Conservation (phyloP, 75 land plant species). For the Adiantum capillusveneris region DNA sequence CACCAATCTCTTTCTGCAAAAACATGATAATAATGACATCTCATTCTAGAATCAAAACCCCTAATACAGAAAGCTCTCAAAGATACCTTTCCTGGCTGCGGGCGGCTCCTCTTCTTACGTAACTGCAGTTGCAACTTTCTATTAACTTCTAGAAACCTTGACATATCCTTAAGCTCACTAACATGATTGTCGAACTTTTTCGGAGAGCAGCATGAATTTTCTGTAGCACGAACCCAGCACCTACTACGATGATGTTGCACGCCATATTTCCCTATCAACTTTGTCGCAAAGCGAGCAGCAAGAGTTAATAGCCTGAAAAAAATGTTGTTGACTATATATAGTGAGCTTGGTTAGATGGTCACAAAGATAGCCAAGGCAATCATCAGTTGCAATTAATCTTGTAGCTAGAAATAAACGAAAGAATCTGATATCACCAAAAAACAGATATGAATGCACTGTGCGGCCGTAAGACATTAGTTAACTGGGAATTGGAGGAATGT, state of each 20-base stretch:
- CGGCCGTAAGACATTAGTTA: too few relatives aligned
- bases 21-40: slow-evolving; percentile 2
- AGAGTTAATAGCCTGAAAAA: slow-evolving; percentile 79
- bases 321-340: too few relatives aligned
- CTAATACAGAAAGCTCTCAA: background rate
- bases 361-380: too few relatives aligned
- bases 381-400: too few relatives aligned
- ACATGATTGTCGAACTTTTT: background rate
- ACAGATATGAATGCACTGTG: too few relatives aligned
- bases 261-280: slow-evolving; percentile 63
- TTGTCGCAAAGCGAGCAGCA: slow-evolving; percentile 70
- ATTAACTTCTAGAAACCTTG: slow-evolving; percentile 64
- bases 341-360: too few relatives aligned
- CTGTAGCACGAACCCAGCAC: too few relatives aligned
- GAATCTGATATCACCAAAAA: too few relatives aligned
- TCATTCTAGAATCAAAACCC: background rate
- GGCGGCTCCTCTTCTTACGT: slow-evolving; percentile 39
- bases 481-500: too few relatives aligned
- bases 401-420: too few relatives aligned
- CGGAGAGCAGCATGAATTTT: background rate
- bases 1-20: slow-evolving; percentile 10
- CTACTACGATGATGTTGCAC: slow-evolving; percentile 10
- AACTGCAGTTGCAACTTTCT: slow-evolving; percentile 62
- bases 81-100: slow-evolving; percentile 24
- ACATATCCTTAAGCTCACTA: slow-evolving; percentile 53